Base-by-base conservation (phyloP, 73 alveolate species). In the Stentor roeselii region DNA sequence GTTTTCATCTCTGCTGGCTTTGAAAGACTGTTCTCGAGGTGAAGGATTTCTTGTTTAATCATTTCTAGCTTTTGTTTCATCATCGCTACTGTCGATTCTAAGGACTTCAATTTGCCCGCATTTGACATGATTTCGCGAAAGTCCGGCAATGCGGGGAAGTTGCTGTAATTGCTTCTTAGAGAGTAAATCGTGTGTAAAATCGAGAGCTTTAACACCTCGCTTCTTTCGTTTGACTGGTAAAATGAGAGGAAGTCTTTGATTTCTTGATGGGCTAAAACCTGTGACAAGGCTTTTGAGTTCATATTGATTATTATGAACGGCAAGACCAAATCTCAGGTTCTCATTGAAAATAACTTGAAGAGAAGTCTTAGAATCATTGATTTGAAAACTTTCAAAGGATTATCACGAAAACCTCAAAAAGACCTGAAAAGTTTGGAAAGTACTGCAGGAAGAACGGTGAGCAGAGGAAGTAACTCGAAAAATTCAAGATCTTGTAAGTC, bases 41-140 rank as follows among this genome's bases (percentile, higher is more conserved):
- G 37, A 30, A 27, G 21, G 41, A 67, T 67, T 21, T 67, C 80
- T 67, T 34, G 27, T 67, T 67, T 67, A 21, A 67, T 67, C 34
- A n/a, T n/a, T 32, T 21, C 37, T 21, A 67, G 41, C 41, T 67
- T 67, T 67, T 67, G 42, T 67, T 67, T 21, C 80, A 67, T 67
- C 11, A 15, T n/a, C 0, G 41, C 27, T 1, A 67, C 37, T 1
- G 34, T 40, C 15, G 15, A 27, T 67, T 67, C 80, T 21, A 67
- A 32, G 37, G 80, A 67, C n/a, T 21, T 27, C 1, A 67, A 27
- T 32, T 21, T 67, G 80, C 80, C 80, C 21, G 80, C 80, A 21
- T 67, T 67, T 34, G 41, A 21, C 41, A 67, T 21, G 27, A 67
- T 21, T 21, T 67, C 80, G 21, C 34, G 37, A 1, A 67, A 32